These are phyloP conservation scores for Acacia crassicarpa DNA, from an alignment of 306 rosid species.

Conservation along the genomic window DNA sequence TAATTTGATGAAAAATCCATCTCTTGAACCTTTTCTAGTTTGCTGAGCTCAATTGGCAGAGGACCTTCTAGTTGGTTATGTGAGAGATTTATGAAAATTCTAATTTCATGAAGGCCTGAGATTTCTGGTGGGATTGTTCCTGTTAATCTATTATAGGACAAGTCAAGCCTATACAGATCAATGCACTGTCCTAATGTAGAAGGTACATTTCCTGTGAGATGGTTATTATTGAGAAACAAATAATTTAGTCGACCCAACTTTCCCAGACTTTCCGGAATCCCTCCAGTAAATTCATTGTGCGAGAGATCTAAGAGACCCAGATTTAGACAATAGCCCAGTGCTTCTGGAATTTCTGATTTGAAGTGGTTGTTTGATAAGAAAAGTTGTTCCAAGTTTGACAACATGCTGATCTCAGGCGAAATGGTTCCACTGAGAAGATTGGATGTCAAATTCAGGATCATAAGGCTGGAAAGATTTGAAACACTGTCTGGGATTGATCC, in stretches of 20 bases:
- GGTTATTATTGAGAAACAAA: slow-evolving; percentile 69
- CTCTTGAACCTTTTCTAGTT: slow-evolving; percentile 62
- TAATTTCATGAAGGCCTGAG: slow-evolving; percentile 55
- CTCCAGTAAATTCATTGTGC: slow-evolving; percentile 51
- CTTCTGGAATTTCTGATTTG: slow-evolving; percentile 44
- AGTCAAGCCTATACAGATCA: slow-evolving; percentile 60
- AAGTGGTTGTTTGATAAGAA: slow-evolving; percentile 56
- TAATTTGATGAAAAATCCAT: slow-evolving; percentile 67
- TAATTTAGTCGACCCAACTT: slow-evolving; percentile 40
- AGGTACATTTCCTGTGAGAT: slow-evolving; percentile 62
- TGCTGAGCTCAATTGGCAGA: slow-evolving; percentile 68
- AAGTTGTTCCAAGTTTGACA: slow-evolving; percentile 52
- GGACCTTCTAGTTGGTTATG: slow-evolving; percentile 65
- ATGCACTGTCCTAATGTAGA: slow-evolving; percentile 49
- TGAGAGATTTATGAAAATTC: slow-evolving; percentile 69
- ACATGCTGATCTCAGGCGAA: slow-evolving; percentile 39
- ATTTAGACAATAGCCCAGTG: slow-evolving; percentile 36
- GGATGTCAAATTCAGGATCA: slow-evolving; percentile 52
- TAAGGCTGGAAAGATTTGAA: slow-evolving; percentile 52
- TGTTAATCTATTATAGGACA: slow-evolving; percentile 59
- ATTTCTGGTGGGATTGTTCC: slow-evolving; percentile 57
- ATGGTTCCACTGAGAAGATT: slow-evolving; percentile 60
- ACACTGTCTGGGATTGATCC: slow-evolving; percentile 62
- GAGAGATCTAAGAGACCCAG: slow-evolving; percentile 68
- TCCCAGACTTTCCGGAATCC: slow-evolving; percentile 55